phyloP scores from a whole-genome alignment of 192 early-diverging fungal genomes.

The Coemansia sp. region DNA sequence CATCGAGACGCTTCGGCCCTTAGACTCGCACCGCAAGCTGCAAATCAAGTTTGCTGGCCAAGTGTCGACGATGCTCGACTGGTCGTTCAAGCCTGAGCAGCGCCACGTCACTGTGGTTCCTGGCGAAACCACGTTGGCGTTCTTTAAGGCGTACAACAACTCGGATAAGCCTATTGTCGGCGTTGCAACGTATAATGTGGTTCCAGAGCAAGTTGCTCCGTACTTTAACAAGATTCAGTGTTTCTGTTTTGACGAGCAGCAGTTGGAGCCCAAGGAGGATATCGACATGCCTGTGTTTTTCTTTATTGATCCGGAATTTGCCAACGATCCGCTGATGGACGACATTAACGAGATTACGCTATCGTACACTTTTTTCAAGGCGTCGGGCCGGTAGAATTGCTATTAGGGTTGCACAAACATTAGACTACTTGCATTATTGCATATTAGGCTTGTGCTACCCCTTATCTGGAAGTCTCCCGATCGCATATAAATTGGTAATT shows the following conservation, averaged over 20 bases:
- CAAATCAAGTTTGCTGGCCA: conserved; percentile 70
- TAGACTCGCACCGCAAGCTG: conserved; percentile 64
- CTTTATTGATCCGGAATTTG: conserved; percentile 97
- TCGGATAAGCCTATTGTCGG: conserved; percentile 87
- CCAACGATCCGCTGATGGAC: conserved; percentile 90
- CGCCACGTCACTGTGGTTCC: conserved; percentile 85
- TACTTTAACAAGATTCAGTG: conserved; percentile 99
- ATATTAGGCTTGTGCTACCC: conserved; percentile 1
- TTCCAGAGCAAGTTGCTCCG: conserved; percentile 85
- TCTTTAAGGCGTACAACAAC: conserved; percentile 90
- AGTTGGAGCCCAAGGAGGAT: conserved; percentile 80
- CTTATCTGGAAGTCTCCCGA: not conserved
- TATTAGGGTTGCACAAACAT: conserved; percentile 1
- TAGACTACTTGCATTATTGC: not conserved
- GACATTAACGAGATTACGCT: conserved; percentile 91
- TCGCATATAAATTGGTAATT: not conserved
- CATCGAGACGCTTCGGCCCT: conserved; percentile 61
- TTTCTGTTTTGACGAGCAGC: conserved; percentile 99
- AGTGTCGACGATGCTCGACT: conserved; percentile 76
- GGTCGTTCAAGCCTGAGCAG: conserved; percentile 90
- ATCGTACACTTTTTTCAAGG: conserved; percentile 94
- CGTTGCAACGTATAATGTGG: conserved; percentile 95
- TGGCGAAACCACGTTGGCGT: conserved; percentile 94
- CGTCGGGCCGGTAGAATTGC: conserved; percentile 20
- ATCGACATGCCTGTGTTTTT: conserved; percentile 98